Conservation (phyloP, 495 filamentous ascomycete species). For the Cetradonia linearis region DNA sequence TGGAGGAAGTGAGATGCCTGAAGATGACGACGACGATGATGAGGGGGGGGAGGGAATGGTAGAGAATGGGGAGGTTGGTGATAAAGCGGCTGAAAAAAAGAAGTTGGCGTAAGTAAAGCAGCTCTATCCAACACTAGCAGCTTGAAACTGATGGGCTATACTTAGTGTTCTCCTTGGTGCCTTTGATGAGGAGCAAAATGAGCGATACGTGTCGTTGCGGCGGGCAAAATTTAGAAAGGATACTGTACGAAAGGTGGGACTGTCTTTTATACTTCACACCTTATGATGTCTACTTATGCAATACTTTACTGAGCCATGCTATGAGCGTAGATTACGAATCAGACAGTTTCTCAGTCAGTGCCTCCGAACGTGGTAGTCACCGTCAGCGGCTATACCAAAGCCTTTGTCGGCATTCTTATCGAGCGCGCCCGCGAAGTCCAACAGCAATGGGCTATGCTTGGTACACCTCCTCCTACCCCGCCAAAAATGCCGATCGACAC, state of each 20-base stretch:
- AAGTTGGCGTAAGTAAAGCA: conserved; percentile 41
- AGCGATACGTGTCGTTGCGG: conserved; percentile 65
- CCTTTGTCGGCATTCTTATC: conserved; percentile 74
- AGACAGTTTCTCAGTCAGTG: conserved; percentile 80
- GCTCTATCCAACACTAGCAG: conserved; percentile 19
- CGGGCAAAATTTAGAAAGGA: conserved; percentile 57
- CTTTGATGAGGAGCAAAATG: conserved; percentile 57
- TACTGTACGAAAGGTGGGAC: conserved; percentile 38
- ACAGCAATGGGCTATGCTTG: conserved; percentile 42
- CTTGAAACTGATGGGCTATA: neutral
- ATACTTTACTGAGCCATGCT: neutral
- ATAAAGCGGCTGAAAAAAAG: conserved; percentile 61
- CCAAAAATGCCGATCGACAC: conserved; percentile 20
- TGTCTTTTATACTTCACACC: neutral
- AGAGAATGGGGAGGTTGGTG: conserved; percentile 50
- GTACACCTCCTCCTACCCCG: conserved; percentile 29
- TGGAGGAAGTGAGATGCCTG: conserved; percentile 37
- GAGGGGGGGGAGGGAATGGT: conserved; percentile 54
- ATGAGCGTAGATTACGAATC: conserved; percentile 57
- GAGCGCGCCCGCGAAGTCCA: conserved; percentile 73
- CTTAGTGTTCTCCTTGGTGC: conserved; percentile 54
- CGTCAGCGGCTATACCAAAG: conserved; percentile 71
- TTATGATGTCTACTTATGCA: too few relatives aligned
- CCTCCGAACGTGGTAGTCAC: conserved; percentile 66
- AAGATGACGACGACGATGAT: conserved; percentile 57